Percentiles rank a stretch among this genome's conserved stretches.
Conservation (phyloP, 192 early-diverging fungal species). For the Endogone sp. region DNA sequence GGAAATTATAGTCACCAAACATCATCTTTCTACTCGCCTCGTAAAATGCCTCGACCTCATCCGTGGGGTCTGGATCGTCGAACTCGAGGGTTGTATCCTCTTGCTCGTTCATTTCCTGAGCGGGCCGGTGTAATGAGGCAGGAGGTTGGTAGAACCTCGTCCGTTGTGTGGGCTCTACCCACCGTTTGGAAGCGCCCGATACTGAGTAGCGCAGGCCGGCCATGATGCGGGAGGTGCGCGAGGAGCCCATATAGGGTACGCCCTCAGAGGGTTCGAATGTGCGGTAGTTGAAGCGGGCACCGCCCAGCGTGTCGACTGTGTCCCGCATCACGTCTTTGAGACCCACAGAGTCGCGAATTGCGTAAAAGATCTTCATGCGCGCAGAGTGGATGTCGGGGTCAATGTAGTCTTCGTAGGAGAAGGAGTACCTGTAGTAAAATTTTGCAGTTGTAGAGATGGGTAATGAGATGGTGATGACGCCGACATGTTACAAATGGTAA, state of each 20-base stretch:
- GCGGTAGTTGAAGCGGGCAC: conserved; percentile 73
- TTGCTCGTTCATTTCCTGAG: not conserved
- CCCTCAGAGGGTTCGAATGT: conserved; percentile 74
- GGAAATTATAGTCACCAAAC: conserved; percentile 56
- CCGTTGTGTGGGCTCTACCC: conserved; percentile 39
- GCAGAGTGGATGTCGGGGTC: conserved; percentile 63
- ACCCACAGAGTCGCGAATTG: conserved; percentile 78
- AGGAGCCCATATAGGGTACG: conserved; percentile 50
- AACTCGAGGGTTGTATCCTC: conserved; percentile 21
- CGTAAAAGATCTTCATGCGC: conserved; percentile 71
- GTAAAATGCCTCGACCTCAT: conserved; percentile 42
- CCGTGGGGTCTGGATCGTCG: conserved; percentile 28
- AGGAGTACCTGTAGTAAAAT: conserved; percentile 51
- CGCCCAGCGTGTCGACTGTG: conserved; percentile 69
- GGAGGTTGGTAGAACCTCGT: conserved; percentile 3
- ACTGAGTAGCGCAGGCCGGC: conserved; percentile 49
- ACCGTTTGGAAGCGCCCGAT: conserved; percentile 49
- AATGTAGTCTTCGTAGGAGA: conserved; percentile 79
- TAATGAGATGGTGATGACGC: no score
- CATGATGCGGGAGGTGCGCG: conserved; percentile 53
- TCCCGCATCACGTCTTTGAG: conserved; percentile 83
- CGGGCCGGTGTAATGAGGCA: conserved; percentile 1
- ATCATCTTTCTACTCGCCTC: conserved; percentile 30
- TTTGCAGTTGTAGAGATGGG: no score
- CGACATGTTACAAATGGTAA: no score